Conservation (phyloP, 2,329 filamentous ascomycete genomes). For the Aspergillus eucalypticola region DNA sequence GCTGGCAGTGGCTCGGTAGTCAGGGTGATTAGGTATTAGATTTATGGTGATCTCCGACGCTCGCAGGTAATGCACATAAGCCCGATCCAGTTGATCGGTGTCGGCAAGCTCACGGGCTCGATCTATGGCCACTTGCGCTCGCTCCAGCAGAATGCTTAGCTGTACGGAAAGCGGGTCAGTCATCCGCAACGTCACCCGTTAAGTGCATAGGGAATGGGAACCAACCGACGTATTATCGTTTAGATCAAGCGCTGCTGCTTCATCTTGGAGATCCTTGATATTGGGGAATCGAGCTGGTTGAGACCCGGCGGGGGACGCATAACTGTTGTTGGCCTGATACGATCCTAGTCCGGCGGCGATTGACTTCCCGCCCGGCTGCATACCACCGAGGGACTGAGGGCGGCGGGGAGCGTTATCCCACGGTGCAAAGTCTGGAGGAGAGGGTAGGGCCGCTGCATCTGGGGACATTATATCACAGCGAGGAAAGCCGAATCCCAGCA, state of each 20-base stretch:
- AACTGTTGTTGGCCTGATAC: slow-evolving; percentile 27
- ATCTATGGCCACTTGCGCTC: slow-evolving; percentile 39
- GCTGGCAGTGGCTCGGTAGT: slow-evolving; percentile 66
- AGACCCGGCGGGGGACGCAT: slow-evolving; percentile 16
- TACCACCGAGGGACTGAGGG: slow-evolving; percentile 31
- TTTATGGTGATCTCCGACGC: slow-evolving; percentile 78
- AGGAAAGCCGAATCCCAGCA: slow-evolving; percentile 22
- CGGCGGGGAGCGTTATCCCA: slow-evolving; percentile 30
- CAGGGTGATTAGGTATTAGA: slow-evolving; percentile 72
- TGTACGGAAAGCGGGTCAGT: slow-evolving; percentile 25
- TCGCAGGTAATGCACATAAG: slow-evolving; percentile 80
- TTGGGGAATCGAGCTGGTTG: slow-evolving; percentile 36
- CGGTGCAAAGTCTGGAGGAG: slow-evolving; percentile 35
- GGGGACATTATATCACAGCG: slow-evolving; percentile 37
- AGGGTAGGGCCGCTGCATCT: slow-evolving; percentile 41
- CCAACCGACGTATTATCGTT: slow-evolving; percentile 36
- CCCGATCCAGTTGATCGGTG: slow-evolving; percentile 60
- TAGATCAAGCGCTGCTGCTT: slow-evolving; percentile 37
- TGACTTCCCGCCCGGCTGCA: slow-evolving; percentile 30
- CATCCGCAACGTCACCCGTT: neutral
- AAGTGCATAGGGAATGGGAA: neutral
- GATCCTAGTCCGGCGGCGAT: slow-evolving; percentile 24
- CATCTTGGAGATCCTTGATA: slow-evolving; percentile 44
- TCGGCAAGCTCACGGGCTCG: slow-evolving; percentile 35
- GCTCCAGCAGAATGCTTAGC: slow-evolving; percentile 37